Conservation (phyloP, 2,329 filamentous ascomycete species). For the Blastomyces parvus region DNA sequence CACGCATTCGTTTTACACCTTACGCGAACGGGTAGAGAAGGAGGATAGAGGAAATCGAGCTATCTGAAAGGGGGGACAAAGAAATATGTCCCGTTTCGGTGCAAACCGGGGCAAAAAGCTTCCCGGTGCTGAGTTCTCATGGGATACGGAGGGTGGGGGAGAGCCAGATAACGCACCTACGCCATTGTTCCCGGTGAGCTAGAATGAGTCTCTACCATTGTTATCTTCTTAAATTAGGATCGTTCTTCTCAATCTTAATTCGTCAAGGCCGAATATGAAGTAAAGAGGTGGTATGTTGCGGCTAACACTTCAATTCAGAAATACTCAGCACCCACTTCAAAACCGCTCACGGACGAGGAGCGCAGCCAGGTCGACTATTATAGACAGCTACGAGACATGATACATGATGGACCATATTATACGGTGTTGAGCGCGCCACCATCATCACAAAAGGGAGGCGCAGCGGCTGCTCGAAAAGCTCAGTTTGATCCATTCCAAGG, state of each 20-base stretch:
- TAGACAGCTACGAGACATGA: constrained; percentile 43
- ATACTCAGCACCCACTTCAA: constrained; percentile 29
- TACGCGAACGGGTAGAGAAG: too few relatives aligned
- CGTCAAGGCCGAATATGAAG: not conserved
- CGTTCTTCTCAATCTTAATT: not conserved
- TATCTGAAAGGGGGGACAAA: not conserved
- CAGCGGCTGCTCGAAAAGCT: constrained; percentile 26
- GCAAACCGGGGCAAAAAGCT: constrained; percentile 31
- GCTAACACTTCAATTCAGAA: constrained; percentile 21
- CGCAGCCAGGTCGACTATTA: constrained; percentile 41
- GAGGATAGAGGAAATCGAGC: not conserved
- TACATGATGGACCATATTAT: constrained; percentile 53
- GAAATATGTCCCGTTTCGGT: constrained; percentile 33
- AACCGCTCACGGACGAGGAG: constrained; percentile 34
- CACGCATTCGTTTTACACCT: not conserved
- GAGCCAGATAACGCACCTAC: constrained; percentile 37
- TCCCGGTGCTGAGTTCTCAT: constrained; percentile 34
- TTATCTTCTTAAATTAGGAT: not conserved
- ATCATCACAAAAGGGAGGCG: constrained; percentile 34
- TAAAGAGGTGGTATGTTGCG: not conserved
- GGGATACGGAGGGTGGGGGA: constrained; percentile 33
- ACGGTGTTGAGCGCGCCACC: constrained; percentile 40
- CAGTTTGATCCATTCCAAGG: constrained; percentile 53
- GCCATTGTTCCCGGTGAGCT: constrained; percentile 40
- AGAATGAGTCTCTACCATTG: not conserved